Evolutionary conservation across 306 rosid species (phyloP).

Genomic region (Acacia melanoxylon): DNA sequence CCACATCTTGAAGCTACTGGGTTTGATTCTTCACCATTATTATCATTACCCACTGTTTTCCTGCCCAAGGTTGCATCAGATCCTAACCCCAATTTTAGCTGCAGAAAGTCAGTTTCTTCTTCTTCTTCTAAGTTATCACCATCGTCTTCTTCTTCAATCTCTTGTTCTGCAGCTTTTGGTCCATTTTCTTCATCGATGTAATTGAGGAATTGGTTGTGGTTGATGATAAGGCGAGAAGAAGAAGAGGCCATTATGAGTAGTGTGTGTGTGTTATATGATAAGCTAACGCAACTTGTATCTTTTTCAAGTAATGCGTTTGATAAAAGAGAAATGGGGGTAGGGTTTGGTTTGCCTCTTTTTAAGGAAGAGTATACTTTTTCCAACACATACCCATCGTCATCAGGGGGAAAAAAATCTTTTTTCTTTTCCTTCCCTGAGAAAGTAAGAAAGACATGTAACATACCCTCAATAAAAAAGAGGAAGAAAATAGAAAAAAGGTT

Average conservation of each 20-base stretch:
- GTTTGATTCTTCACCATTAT: conserved; percentile 20
- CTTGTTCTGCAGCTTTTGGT: neutral
- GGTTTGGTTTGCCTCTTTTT: conserved; percentile 43
- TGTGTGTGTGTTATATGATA: neutral
- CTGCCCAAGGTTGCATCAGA: conserved; percentile 12
- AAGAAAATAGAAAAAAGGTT: neutral
- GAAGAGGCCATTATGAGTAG: conserved; percentile 44
- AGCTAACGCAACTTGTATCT: conserved; percentile 26
- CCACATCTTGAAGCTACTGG: conserved; percentile 21
- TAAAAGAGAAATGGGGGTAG: conserved; percentile 21
- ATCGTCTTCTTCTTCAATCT: neutral
- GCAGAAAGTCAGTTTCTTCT: conserved; percentile 40
- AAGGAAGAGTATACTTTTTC: conserved; percentile 38
- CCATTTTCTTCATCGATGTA: neutral
- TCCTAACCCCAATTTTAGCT: conserved; percentile 49
- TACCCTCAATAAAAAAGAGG: neutral
- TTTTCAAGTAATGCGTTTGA: conserved; percentile 36
- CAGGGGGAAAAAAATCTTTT: neutral
- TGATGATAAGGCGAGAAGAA: conserved; percentile 35
- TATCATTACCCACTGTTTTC: conserved; percentile 9
- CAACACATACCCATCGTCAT: conserved; percentile 1
- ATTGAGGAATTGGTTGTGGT: conserved; percentile 21
- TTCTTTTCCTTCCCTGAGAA: neutral
- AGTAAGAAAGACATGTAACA: neutral
- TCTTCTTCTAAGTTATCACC: neutral